Conservation (phyloP, 345 rosid species). For the Moringa oleifera region DNA sequence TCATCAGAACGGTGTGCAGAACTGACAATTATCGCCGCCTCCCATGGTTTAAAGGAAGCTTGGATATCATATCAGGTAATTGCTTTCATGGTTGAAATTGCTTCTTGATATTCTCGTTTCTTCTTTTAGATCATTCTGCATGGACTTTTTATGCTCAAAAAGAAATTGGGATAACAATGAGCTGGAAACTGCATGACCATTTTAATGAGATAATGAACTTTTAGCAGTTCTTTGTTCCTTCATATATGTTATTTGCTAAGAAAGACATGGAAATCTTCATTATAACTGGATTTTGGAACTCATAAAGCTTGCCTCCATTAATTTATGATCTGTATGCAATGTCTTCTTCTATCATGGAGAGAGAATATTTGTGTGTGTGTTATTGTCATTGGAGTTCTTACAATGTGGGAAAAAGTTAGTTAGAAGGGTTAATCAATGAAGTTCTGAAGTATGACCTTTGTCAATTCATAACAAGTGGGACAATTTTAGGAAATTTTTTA, state of each 20-base stretch:
- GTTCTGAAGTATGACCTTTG: no score
- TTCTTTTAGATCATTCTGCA: not conserved
- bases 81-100: conserved; percentile 7
- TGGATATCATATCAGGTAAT: conserved; percentile 95
- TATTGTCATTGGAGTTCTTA: no score
- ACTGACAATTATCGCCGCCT: conserved; percentile 71
- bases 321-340: not conserved
- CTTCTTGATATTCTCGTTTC: not conserved
- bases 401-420: not conserved
- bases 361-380: not conserved
- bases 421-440: not conserved
- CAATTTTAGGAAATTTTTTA: no score
- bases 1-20: conserved; percentile 86
- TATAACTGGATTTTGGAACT: not conserved
- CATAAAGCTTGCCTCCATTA: not conserved
- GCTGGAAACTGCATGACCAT: not conserved
- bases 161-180: no score
- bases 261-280: not conserved
- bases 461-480: not conserved
- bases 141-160: no score
- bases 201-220: not conserved
- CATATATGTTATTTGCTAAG: no score
- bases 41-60: conserved; percentile 83
- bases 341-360: not conserved
- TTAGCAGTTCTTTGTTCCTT: not conserved